Conservation (phyloP, 164 flowering plant species). For the Akebia trifoliata region DNA sequence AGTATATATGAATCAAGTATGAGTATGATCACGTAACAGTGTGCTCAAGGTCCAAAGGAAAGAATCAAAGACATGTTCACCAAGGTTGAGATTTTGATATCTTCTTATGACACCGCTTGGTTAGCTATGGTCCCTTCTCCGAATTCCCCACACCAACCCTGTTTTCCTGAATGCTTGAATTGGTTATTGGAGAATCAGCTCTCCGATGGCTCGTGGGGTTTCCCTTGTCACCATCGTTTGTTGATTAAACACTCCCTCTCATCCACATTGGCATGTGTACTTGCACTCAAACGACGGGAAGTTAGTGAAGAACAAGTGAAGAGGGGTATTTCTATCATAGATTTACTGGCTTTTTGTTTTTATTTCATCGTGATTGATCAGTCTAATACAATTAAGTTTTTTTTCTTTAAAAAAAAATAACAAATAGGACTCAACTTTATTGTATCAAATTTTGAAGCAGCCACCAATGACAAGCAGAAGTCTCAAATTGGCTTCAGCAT, state of each 20-base stretch:
- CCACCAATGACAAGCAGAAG: conserved; percentile 41
- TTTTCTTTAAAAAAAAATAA: too few relatives aligned
- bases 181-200: conserved; percentile 81
- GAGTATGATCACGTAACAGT: conserved; percentile 18
- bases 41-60: conserved; percentile 37
- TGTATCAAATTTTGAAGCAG: conserved; percentile 45
- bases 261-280: conserved; percentile 74
- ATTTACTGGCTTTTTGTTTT: neutral
- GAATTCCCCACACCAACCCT: conserved; percentile 36
- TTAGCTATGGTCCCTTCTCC: conserved; percentile 91
- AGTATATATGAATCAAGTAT: neutral
- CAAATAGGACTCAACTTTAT: conserved; percentile 62
- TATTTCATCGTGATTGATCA: neutral
- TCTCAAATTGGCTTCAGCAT: conserved; percentile 81
- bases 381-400: neutral
- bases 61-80: conserved; percentile 52
- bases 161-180: conserved; percentile 61
- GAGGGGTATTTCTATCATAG: conserved; percentile 37
- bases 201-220: conserved; percentile 82
- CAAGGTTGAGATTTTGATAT: conserved; percentile 59
- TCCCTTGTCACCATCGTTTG: conserved; percentile 34
- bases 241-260: conserved; percentile 58
- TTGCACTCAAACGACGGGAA: conserved; percentile 77
- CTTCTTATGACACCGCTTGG: conserved; percentile 96
- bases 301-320: conserved; percentile 61